Conservation (phyloP, 1,284 basidiomycete genomes). For the Fomes fomentarius region DNA sequence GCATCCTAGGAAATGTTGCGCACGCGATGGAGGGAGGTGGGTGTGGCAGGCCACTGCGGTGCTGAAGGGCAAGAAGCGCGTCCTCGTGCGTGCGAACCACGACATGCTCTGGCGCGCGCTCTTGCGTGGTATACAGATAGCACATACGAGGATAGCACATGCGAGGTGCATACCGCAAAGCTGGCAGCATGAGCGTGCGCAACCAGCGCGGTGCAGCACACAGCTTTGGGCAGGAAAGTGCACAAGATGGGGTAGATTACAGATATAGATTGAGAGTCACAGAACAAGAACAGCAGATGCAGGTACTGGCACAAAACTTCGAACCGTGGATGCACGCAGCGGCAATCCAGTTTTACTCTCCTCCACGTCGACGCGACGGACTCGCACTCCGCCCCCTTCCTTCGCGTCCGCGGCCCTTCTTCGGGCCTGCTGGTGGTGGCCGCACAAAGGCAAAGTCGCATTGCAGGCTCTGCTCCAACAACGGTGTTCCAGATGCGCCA, state of each 20-base stretch:
- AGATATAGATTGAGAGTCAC: conserved; percentile 1
- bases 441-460: conserved; percentile 97
- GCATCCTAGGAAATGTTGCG: conserved; percentile 17
- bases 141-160: too few species aligned
- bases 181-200: too few species aligned
- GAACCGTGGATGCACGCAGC: background rate
- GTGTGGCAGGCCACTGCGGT: background rate
- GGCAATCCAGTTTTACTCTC: conserved; percentile 25
- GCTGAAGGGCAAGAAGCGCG: conserved; percentile 2
- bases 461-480: conserved; percentile 88
- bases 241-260: conserved; percentile 11
- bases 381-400: conserved; percentile 78
- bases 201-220: background rate
- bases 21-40: conserved; percentile 1
- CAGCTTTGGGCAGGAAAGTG: background rate
- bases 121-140: too few species aligned
- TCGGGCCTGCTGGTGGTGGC: conserved; percentile 81
- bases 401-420: conserved; percentile 66
- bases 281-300: background rate
- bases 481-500: conserved; percentile 78
- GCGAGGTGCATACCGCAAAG: too few species aligned
- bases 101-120: background rate
- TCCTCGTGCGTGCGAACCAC: conserved; percentile 18
- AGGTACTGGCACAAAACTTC: background rate
- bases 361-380: conserved; percentile 52